Base-by-base conservation (phyloP, 2,329 filamentous ascomycete genomes). In the Beauveria scarabaeidicola region DNA sequence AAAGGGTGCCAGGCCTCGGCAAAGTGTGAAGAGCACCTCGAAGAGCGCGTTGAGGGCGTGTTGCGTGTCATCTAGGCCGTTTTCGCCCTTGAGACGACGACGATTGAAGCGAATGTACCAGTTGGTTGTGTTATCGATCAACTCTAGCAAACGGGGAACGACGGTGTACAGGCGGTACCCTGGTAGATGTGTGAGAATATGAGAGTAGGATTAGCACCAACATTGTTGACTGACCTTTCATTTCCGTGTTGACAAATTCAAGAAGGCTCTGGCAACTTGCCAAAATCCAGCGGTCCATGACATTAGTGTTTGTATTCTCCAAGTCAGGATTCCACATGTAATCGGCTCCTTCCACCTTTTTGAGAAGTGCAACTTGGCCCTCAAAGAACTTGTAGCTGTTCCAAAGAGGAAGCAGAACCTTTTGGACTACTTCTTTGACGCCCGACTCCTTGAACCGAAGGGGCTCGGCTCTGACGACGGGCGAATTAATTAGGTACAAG, bases 101-200 rank as follows among this genome's bases (percentile, higher is more conserved):
- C 92, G 84, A 78, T 97, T 97, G 78, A 96, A 95, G 62, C 91
- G 84, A 72, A 97, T 97, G 75, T 97, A 97, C 92, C 92, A 97
- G 75, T 97, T 97, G n/a, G 92, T 97, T 4, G 90, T 91, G 74
- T 95, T 91, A 69, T 97, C 93, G 64, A 97, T 95, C 68, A 96
- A 82, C 61, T 82, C 82, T 19, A 96, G 81, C 62, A 97, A 77
- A 63, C 89, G 83, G 8, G 92, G 92, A 48, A 96, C 91, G 48
- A 97, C 93, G 1, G 92, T 97, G 74, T 97, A 97, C 40, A 92
- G 75, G 44, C 89, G 86, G 71, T 91, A 91, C 7, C 77, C 86
- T 79, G 53, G 0, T 6, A 48, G 15, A 25, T 52, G 11, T 52
- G 48, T 36, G 60, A 47, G 57, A 36, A 36, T 38, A n/a, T 17